Evolutionary conservation across 192 early-diverging fungal genomes (phyloP).

Genomic region (Coemansia sp.): DNA sequence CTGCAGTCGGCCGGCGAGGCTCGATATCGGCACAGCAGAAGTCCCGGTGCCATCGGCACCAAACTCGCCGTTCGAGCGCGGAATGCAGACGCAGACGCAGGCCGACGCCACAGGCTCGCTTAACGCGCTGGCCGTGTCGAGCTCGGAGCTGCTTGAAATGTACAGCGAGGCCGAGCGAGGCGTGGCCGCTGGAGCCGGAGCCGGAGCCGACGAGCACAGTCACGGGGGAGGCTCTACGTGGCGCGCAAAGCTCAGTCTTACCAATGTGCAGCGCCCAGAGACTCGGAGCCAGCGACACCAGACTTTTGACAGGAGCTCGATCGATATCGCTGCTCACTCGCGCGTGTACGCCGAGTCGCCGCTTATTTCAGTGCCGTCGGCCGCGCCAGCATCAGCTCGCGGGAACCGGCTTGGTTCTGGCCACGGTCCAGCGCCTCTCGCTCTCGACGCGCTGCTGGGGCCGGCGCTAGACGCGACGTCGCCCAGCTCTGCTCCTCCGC

Average conservation of each 20-base stretch:
- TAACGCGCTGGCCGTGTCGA: not conserved
- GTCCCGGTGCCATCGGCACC: not conserved
- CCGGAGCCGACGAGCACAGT: constrained; percentile 19
- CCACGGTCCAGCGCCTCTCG: constrained; percentile 3
- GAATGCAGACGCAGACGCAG: not conserved
- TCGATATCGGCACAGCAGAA: constrained; percentile 6
- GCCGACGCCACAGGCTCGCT: not conserved
- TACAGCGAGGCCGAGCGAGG: constrained; percentile 4
- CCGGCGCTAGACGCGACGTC: not conserved
- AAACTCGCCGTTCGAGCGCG: not conserved
- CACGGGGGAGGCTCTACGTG: constrained; percentile 36
- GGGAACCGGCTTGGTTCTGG: constrained; percentile 4
- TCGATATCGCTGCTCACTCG: constrained; percentile 42
- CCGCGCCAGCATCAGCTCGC: constrained; percentile 27
- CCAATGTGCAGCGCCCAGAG: constrained; percentile 46
- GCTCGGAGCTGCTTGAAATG: constrained; percentile 5
- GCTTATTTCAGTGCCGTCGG: constrained; percentile 36
- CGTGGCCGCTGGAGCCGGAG: constrained; percentile 6
- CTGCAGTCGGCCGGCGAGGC: not conserved
- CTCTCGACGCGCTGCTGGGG: constrained; percentile 19
- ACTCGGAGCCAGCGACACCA: constrained; percentile 43
- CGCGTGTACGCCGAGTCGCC: constrained; percentile 41
- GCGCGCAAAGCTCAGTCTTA: constrained; percentile 51
- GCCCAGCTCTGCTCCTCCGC: not conserved
- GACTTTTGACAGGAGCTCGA: constrained; percentile 42